A percentile compares a stretch with the other conserved stretches of the same genome.
Evolutionary conservation across 306 rosid species (phyloP).

Genomic region (Cucurbita pepo): DNA sequence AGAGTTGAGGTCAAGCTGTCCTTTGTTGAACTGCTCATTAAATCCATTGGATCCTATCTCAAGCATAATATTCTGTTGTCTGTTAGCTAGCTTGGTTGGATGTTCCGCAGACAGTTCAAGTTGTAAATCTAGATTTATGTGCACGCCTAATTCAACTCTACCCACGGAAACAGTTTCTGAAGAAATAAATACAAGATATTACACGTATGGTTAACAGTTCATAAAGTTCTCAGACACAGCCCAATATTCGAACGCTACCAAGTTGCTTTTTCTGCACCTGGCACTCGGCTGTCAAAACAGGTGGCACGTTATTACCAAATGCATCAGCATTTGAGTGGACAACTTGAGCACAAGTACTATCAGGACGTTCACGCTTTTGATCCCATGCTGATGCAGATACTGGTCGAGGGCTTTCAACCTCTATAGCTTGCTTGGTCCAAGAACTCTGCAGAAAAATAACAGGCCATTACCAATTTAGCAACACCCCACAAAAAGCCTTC

Average conservation of each 20-base stretch:
- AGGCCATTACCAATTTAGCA: neutral
- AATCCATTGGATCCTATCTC: constrained; percentile 32
- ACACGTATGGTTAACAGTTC: neutral
- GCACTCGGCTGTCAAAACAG: constrained; percentile 23
- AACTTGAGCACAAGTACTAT: constrained; percentile 79
- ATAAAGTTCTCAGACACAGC: neutral
- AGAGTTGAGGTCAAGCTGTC: constrained; percentile 24
- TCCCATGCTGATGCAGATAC: constrained; percentile 31
- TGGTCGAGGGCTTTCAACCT: constrained; percentile 63
- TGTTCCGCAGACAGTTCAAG: constrained; percentile 18
- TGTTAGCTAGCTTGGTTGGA: constrained; percentile 30
- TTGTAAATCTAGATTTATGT: constrained; percentile 25
- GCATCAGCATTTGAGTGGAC: constrained; percentile 53
- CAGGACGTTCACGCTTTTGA: constrained; percentile 39
- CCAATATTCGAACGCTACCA: constrained; percentile 26
- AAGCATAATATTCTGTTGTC: constrained; percentile 20
- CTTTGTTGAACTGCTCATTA: constrained; percentile 34
- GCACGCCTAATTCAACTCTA: constrained; percentile 19
- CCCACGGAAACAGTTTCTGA: constrained; percentile 18
- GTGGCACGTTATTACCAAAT: constrained; percentile 22
- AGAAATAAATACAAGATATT: constrained; percentile 12
- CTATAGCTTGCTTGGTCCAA: constrained; percentile 75
- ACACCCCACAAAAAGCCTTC: neutral
- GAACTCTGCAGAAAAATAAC: constrained; percentile 53
- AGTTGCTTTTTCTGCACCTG: constrained; percentile 31